These are phyloP conservation scores for Tremella yokohamensis DNA, from an alignment of 768 basidiomycete genomes.

Conservation along the genomic window DNA sequence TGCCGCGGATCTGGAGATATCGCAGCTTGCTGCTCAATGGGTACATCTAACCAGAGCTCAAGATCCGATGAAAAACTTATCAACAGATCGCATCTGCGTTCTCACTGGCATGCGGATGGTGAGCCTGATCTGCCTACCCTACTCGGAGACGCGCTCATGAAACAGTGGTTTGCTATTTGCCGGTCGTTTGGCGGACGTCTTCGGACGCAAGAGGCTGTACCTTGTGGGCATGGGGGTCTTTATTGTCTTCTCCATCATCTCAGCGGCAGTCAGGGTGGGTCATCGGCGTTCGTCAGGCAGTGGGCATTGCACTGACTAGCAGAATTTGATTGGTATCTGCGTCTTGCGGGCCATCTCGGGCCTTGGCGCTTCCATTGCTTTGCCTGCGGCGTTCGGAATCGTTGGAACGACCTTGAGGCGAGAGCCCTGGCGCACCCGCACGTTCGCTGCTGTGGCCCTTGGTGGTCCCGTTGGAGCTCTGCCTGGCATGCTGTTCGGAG, in stretches of 20 bases:
- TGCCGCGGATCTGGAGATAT: constrained; percentile 15
- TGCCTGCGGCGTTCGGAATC: constrained; percentile 29
- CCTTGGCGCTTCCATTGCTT: constrained; percentile 20
- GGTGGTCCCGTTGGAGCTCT: constrained; percentile 76
- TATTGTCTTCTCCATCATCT: constrained; percentile 59
- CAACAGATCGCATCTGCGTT: constrained; percentile 21
- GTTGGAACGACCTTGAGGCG: constrained; percentile 17
- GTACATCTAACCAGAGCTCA: constrained; percentile 1
- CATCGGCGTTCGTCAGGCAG: background rate
- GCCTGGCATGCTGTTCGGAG: constrained; percentile 66
- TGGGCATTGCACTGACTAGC: background rate
- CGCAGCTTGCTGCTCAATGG: constrained; percentile 25
- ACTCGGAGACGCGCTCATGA: background rate
- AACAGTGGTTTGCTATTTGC: constrained; percentile 23
- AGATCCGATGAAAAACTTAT: background rate
- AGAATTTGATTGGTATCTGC: constrained; percentile 18
- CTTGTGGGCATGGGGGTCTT: constrained; percentile 60
- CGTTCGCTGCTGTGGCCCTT: constrained; percentile 75
- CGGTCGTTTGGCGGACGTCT: constrained; percentile 42
- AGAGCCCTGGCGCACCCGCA: constrained; percentile 59
- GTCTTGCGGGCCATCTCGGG: constrained; percentile 32
- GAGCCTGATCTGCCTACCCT: background rate
- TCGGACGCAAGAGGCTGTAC: constrained; percentile 69
- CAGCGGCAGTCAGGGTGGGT: constrained; percentile 21
- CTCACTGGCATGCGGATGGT: constrained; percentile 24